Percentiles rank a stretch among this genome's conserved stretches.
Conservation (phyloP, 1,284 basidiomycete species). For the Athelia sp. region DNA sequence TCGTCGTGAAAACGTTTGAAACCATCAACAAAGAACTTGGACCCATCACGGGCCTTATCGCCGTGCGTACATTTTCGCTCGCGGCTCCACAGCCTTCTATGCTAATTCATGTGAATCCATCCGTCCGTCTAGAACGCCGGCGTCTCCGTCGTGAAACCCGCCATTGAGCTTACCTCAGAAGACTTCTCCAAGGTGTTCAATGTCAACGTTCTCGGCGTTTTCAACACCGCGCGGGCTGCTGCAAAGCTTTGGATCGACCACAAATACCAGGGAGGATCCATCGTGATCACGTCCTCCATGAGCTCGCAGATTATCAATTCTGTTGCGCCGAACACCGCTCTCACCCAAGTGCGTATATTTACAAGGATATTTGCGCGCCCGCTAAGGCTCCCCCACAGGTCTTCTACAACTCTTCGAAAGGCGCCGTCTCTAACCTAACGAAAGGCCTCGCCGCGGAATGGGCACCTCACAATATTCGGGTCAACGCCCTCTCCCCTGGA, state of each 20-base stretch:
- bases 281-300: constrained; percentile 48
- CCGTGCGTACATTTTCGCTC: constrained; percentile 18
- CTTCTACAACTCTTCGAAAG: constrained; percentile 59
- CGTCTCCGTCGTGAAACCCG: constrained; percentile 43
- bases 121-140: constrained; percentile 32
- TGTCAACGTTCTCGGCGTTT: constrained; percentile 36
- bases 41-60: constrained; percentile 32
- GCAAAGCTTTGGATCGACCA: constrained; percentile 28
- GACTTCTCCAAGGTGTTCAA: constrained; percentile 36
- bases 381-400: constrained; percentile 28
- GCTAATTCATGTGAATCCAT: background rate
- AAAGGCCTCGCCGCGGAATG: constrained; percentile 62
- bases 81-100: background rate
- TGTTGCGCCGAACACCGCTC: constrained; percentile 21
- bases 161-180: constrained; percentile 36
- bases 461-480: constrained; percentile 46
- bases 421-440: constrained; percentile 49
- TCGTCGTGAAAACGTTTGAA: constrained; percentile 28
- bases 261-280: constrained; percentile 24
- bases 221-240: constrained; percentile 36
- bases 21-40: constrained; percentile 35
- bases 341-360: constrained; percentile 28
- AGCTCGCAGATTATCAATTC: constrained; percentile 45
- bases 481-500: constrained; percentile 58
- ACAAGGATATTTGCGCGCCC: background rate